Percentiles rank a stretch among this genome's conserved stretches.
phyloP scores from a whole-genome alignment of 139 green algal species.

The Chloropicon primus region DNA sequence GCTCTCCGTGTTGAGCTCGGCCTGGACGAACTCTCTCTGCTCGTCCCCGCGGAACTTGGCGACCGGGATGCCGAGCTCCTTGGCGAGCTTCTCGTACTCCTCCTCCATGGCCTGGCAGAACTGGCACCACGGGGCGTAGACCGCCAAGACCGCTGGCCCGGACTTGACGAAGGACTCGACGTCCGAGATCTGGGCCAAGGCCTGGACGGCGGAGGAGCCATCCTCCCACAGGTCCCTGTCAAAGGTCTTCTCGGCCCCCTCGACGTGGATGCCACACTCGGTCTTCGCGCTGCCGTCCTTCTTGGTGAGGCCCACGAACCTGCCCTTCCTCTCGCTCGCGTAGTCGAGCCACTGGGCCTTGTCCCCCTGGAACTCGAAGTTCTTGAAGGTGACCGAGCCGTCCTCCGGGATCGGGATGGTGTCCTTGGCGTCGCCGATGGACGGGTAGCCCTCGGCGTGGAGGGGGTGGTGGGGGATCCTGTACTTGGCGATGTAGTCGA shows the following conservation, averaged over 20 bases:
- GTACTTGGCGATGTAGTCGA: conserved; percentile 25
- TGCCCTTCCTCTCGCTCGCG: conserved; percentile 31
- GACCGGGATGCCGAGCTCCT: neutral
- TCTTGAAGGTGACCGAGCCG: conserved; percentile 4
- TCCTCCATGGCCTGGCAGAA: neutral
- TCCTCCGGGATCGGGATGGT: conserved; percentile 14
- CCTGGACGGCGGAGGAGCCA: neutral
- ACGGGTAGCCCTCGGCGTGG: conserved; percentile 35
- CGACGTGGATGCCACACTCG: conserved; percentile 35
- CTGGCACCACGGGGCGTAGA: neutral
- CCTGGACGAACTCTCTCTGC: neutral
- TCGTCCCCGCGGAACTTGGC: neutral
- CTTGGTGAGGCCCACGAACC: conserved; percentile 38
- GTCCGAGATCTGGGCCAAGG: neutral
- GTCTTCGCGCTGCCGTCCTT: conserved; percentile 35
- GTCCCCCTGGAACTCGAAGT: conserved; percentile 11
- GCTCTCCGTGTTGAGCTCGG: neutral
- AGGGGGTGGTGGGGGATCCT: conserved; percentile 22
- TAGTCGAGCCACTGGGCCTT: conserved; percentile 43
- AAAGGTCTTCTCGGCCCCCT: conserved; percentile 4
- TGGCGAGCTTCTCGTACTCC: neutral
- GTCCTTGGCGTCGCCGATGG: conserved; percentile 35
- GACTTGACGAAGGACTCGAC: neutral
- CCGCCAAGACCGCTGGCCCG: neutral
- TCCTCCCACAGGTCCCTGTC: conserved; percentile 9